Conservation (phyloP, 352 stramenopile species). For the Phytophthora uliginosa region DNA sequence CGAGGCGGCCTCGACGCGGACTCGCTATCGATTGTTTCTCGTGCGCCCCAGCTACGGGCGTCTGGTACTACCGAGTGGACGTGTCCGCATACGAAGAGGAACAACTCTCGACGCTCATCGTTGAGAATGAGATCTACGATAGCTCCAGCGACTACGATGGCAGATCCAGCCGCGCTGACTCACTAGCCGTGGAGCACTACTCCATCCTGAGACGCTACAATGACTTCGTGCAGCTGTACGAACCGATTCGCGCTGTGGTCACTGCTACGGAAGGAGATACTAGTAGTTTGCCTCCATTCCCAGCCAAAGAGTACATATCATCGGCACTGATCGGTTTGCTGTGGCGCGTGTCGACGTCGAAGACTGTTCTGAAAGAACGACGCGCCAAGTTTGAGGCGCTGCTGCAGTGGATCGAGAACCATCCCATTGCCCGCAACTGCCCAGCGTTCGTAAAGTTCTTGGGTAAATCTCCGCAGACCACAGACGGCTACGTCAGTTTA, state of each 20-base stretch:
- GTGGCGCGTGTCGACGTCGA: constrained; percentile 56
- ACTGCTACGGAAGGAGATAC: constrained; percentile 16
- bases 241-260: constrained; percentile 44
- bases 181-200: constrained; percentile 50
- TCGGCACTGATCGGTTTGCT: constrained; percentile 57
- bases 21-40: constrained; percentile 67
- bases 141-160: constrained; percentile 28
- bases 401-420: constrained; percentile 69
- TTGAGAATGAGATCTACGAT: constrained; percentile 16
- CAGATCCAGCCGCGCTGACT: constrained; percentile 18
- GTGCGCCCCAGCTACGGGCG: constrained; percentile 46
- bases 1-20: constrained; percentile 29
- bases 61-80: constrained; percentile 83
- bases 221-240: constrained; percentile 71
- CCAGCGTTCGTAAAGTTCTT: constrained; percentile 60
- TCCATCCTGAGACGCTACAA: constrained; percentile 75
- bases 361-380: constrained; percentile 61
- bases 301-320: constrained; percentile 65
- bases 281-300: constrained; percentile 52
- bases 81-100: constrained; percentile 44
- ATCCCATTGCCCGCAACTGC: constrained; percentile 47
- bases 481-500: constrained; percentile 75
- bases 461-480: constrained; percentile 64
- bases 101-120: constrained; percentile 26
- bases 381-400: constrained; percentile 61